These are phyloP conservation scores for Globisporangium nodosum DNA, from an alignment of 352 stramenopile species.

Conservation along the genomic window DNA sequence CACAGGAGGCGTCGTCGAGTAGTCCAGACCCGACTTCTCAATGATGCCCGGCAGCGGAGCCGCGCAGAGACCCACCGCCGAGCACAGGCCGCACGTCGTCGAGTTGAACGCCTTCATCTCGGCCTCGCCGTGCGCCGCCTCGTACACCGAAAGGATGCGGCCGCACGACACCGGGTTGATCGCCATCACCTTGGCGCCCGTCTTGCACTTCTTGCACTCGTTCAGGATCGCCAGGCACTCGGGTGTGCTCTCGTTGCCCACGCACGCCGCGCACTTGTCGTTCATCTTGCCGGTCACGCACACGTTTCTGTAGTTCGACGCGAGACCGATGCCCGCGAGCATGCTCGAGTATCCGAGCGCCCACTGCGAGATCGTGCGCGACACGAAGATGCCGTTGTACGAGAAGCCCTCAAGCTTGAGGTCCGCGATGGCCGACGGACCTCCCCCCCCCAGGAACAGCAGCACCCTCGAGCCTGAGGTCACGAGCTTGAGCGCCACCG, in stretches of 20 bases:
- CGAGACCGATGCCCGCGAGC: constrained; percentile 16
- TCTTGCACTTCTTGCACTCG: constrained; percentile 42
- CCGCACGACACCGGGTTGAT: constrained; percentile 43
- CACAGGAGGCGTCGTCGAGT: constrained; percentile 23
- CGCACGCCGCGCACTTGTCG: constrained; percentile 37
- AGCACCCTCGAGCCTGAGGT: constrained; percentile 3
- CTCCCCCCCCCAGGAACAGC: constrained; percentile 5
- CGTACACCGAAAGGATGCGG: constrained; percentile 34
- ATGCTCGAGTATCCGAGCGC: constrained; percentile 22
- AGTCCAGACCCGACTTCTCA: constrained; percentile 51
- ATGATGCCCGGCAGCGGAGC: constrained; percentile 48
- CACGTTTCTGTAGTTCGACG: constrained; percentile 14
- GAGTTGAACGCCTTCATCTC: constrained; percentile 26
- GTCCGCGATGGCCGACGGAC: not conserved
- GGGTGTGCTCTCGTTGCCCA: constrained; percentile 16
- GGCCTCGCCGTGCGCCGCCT: constrained; percentile 25
- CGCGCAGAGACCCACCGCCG: constrained; percentile 30
- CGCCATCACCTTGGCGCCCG: constrained; percentile 28
- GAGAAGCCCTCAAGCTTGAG: constrained; percentile 14
- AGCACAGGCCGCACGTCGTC: constrained; percentile 37
- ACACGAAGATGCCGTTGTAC: constrained; percentile 21
- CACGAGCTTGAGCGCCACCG: constrained; percentile 9
- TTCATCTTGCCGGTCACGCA: constrained; percentile 18
- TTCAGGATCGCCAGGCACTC: constrained; percentile 32
- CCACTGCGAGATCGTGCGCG: constrained; percentile 18